These are phyloP conservation scores for Dothideomycetes sp. DNA, from an alignment of 2,329 filamentous ascomycete species.

Conservation along the genomic window DNA sequence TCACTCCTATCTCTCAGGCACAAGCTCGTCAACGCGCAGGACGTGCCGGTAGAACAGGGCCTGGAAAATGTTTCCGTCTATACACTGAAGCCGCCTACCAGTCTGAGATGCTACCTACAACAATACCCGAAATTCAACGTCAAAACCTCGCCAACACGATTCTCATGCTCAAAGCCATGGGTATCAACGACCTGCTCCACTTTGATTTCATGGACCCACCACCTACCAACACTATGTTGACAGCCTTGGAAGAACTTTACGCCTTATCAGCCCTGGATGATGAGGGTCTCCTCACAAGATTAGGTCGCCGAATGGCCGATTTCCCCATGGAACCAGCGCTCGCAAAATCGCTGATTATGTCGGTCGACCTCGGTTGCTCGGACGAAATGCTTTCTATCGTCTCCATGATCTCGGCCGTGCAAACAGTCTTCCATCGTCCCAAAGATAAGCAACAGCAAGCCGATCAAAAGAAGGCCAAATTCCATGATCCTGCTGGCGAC, in stretches of 20 bases:
- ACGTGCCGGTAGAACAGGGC: slow-evolving; percentile 85
- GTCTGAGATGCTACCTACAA: slow-evolving; percentile 92
- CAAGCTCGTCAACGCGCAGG: slow-evolving; percentile 92
- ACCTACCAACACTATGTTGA: slow-evolving; percentile 95
- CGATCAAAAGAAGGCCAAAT: slow-evolving; percentile 95
- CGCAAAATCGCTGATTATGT: slow-evolving; percentile 81
- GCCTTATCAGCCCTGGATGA: slow-evolving; percentile 86
- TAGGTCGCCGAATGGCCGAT: slow-evolving; percentile 95
- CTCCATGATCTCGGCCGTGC: slow-evolving; percentile 75
- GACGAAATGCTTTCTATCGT: slow-evolving; percentile 94
- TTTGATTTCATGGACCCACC: slow-evolving; percentile 99
- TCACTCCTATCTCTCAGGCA: slow-evolving; percentile 93
- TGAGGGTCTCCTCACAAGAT: slow-evolving; percentile 82
- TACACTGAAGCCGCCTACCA: slow-evolving; percentile 95
- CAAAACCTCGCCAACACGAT: slow-evolving; percentile 91
- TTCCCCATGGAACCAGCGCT: slow-evolving; percentile 95
- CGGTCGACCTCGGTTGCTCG: slow-evolving; percentile 78
- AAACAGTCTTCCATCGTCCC: slow-evolving; percentile 84
- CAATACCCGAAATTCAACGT: slow-evolving; percentile 91
- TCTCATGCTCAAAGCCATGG: slow-evolving; percentile 97
- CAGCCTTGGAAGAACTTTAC: slow-evolving; percentile 89
- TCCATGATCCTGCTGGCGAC: slow-evolving; percentile 89
- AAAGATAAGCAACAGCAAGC: slow-evolving; percentile 86
- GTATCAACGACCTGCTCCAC: slow-evolving; percentile 92
- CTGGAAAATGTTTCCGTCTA: slow-evolving; percentile 89